Evolutionary conservation across 2,329 filamentous ascomycete species (phyloP).

Genomic region (Aspergillus novoparasiticus): DNA sequence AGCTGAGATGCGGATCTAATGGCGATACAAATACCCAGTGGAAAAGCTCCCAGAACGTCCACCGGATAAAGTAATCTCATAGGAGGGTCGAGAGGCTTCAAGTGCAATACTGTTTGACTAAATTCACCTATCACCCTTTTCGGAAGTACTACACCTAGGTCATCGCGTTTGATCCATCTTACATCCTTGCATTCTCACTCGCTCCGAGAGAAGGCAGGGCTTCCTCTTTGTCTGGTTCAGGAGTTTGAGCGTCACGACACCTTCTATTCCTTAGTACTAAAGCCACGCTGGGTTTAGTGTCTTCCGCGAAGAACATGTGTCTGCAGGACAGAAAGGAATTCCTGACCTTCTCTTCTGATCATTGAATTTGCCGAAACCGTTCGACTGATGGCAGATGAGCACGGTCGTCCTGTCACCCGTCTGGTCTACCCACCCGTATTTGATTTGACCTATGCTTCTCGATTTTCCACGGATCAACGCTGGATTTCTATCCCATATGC

Average conservation of each 20-base stretch:
- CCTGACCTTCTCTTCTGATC: constrained; percentile 8
- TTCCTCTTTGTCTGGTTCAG: neutral
- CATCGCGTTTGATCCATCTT: neutral
- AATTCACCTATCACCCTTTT: neutral
- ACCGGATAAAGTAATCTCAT: neutral
- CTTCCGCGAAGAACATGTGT: neutral
- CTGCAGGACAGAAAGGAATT: constrained; percentile 3
- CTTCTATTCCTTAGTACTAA: neutral
- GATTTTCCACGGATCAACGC: neutral
- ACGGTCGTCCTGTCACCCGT: neutral
- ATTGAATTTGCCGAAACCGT: neutral
- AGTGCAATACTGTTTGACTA: neutral
- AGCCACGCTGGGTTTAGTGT: neutral
- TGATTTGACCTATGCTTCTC: neutral
- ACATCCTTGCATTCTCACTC: constrained; percentile 3
- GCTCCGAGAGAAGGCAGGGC: neutral
- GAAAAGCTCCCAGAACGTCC: neutral
- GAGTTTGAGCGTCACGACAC: neutral
- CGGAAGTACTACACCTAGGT: neutral
- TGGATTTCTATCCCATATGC: no score
- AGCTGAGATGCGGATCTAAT: neutral
- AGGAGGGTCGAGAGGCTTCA: neutral
- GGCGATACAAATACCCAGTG: constrained; percentile 3
- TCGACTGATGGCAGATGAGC: neutral
- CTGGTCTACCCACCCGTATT: neutral